These are phyloP conservation scores for Trifolium fragiferum DNA, from an alignment of 306 rosid genomes.

Conservation along the genomic window DNA sequence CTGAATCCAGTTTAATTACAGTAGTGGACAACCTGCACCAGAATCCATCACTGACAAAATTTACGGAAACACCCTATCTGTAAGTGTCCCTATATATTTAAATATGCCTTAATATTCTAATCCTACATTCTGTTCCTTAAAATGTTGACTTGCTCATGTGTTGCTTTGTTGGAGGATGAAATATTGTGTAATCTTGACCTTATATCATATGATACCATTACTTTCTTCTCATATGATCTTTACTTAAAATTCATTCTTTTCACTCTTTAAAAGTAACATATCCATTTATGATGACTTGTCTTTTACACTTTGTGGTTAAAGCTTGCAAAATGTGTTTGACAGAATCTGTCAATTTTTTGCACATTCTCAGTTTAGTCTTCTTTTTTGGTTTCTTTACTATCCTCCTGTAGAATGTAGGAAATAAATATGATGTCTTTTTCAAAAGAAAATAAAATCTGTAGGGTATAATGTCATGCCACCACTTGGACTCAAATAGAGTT, in stretches of 20 bases:
- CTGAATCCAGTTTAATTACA: constrained; percentile 81
- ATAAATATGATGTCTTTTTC: too few species aligned
- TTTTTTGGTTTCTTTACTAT: too few species aligned
- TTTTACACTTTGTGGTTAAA: too few species aligned
- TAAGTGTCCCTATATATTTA: constrained; percentile 54
- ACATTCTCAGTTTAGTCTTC: too few species aligned
- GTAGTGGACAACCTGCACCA: constrained; percentile 99
- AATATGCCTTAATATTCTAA: constrained; percentile 21
- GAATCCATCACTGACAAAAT: constrained; percentile 97
- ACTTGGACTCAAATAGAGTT: too few species aligned
- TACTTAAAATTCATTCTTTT: neutral
- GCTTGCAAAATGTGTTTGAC: too few species aligned
- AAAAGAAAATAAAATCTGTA: too few species aligned
- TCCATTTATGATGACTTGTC: too few species aligned
- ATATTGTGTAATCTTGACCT: constrained; percentile 14
- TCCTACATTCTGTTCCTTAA: constrained; percentile 25
- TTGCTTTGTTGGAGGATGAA: constrained; percentile 33
- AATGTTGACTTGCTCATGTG: constrained; percentile 18
- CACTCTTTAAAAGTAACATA: too few species aligned
- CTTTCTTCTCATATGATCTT: constrained; percentile 14
- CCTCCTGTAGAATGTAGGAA: too few species aligned
- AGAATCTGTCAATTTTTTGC: too few species aligned
- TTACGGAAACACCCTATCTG: constrained; percentile 94
- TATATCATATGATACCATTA: neutral
- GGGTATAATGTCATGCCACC: too few species aligned